Evolutionary conservation across 2,329 filamentous ascomycete species (phyloP).

Genomic region (Aspergillus phoenicis): DNA sequence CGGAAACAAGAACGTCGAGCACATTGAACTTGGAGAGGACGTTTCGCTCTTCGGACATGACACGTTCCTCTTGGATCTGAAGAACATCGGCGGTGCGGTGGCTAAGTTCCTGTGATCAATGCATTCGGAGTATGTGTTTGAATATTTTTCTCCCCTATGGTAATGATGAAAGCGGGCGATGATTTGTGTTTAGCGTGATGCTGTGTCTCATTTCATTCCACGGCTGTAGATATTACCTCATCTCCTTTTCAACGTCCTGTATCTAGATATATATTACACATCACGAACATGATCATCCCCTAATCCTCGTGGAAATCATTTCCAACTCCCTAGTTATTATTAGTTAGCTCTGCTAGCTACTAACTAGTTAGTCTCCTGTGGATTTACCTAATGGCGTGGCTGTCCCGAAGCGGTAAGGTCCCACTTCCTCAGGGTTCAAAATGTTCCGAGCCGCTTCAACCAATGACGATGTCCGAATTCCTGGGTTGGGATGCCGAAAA

Average conservation of each 20-base stretch:
- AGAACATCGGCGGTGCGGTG: constrained; percentile 85
- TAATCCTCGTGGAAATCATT: too few species aligned
- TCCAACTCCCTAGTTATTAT: too few species aligned
- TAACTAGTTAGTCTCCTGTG: too few species aligned
- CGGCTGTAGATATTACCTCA: background rate
- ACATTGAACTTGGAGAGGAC: constrained; percentile 91
- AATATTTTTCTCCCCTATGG: background rate
- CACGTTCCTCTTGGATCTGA: constrained; percentile 88
- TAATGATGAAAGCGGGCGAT: background rate
- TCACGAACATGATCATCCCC: background rate
- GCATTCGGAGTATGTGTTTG: too few species aligned
- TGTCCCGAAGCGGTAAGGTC: constrained; percentile 20
- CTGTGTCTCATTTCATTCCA: background rate
- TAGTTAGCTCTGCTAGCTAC: background rate
- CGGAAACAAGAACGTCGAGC: constrained; percentile 79
- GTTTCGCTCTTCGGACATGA: constrained; percentile 95
- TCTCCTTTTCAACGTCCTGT: too few species aligned
- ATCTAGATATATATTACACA: too few species aligned
- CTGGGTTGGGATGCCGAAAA: constrained; percentile 29
- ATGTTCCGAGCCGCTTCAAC: constrained; percentile 24
- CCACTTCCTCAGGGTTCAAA: constrained; percentile 19
- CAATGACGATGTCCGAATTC: constrained; percentile 28
- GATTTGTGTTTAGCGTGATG: background rate
- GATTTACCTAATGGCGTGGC: constrained; percentile 6
- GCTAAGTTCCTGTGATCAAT: constrained; percentile 71